These are phyloP conservation scores for Juncus inflexus DNA, from an alignment of 176 grass and related monocot species.

Conservation along the genomic window DNA sequence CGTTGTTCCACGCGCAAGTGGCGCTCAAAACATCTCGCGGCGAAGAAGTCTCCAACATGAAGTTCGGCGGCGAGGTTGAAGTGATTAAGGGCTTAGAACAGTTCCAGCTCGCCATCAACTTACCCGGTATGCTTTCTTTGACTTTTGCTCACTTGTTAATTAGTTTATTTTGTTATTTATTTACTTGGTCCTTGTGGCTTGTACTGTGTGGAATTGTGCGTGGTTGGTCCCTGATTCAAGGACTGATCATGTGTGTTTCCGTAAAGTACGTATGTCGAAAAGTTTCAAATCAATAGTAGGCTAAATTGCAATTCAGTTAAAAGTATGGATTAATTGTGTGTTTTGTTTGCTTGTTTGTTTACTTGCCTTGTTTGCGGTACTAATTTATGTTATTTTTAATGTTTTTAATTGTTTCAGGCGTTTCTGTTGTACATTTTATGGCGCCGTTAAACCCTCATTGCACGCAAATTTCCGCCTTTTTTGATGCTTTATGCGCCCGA, in stretches of 20 bases:
- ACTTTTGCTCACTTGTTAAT: constrained; percentile 5
- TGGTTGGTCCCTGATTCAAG: no score
- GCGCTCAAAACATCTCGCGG: constrained; percentile 82
- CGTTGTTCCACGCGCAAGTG: constrained; percentile 80
- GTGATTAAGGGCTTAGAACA: constrained; percentile 67
- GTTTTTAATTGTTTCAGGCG: constrained; percentile 40
- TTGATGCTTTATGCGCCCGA: constrained; percentile 63
- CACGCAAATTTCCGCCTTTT: constrained; percentile 63
- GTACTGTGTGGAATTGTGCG: constrained; percentile 27
- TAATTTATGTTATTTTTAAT: constrained; percentile 16
- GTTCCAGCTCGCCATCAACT: constrained; percentile 68
- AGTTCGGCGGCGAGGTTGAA: constrained; percentile 94
- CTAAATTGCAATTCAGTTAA: constrained; percentile 3
- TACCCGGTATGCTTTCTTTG: constrained; percentile 67
- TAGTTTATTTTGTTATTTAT: constrained; percentile 62
- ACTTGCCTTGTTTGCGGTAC: neutral
- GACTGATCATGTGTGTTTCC: no score
- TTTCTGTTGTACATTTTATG: constrained; percentile 92
- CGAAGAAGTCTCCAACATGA: constrained; percentile 81
- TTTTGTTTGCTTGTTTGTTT: neutral
- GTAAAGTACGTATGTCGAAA: no score
- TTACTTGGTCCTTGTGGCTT: constrained; percentile 55
- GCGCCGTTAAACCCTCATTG: constrained; percentile 63
- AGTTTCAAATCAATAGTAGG: neutral
- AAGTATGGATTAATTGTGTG: neutral